Conservation (phyloP, 2,329 filamentous ascomycete species). For the Huntiella omanensis region DNA sequence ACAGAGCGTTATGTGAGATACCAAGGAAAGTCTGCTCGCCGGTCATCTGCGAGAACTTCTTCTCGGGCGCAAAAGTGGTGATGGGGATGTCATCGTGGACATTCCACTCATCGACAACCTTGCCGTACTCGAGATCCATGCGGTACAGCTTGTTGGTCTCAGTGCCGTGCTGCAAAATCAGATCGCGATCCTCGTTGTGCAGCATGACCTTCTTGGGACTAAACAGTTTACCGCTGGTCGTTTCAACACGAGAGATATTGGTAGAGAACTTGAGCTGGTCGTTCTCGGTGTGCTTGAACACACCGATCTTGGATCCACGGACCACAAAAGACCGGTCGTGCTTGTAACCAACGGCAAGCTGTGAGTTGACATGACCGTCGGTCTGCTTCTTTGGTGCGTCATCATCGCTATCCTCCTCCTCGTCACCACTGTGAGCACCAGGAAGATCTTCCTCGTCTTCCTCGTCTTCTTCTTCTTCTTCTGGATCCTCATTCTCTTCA, state of each 20-base stretch:
- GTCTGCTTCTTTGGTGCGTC: slow-evolving; percentile 48
- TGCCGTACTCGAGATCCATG: slow-evolving; percentile 96
- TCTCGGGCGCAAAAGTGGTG: slow-evolving; percentile 80
- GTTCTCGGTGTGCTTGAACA: slow-evolving; percentile 89
- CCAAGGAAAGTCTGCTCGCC: slow-evolving; percentile 88
- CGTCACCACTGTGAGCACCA: slow-evolving; percentile 53
- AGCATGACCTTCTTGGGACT: slow-evolving; percentile 95
- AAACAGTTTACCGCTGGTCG: slow-evolving; percentile 70
- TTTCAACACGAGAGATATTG: slow-evolving; percentile 90
- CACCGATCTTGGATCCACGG: slow-evolving; percentile 90
- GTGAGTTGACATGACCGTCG: slow-evolving; percentile 76
- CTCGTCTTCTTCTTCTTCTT: slow-evolving; percentile 30
- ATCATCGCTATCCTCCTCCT: slow-evolving; percentile 49
- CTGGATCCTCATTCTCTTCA: slow-evolving; percentile 23
- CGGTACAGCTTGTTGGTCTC: slow-evolving; percentile 85
- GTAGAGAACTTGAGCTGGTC: slow-evolving; percentile 92
- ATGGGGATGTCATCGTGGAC: slow-evolving; percentile 92
- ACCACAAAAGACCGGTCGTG: slow-evolving; percentile 95
- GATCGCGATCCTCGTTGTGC: slow-evolving; percentile 72
- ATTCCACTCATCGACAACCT: slow-evolving; percentile 97
- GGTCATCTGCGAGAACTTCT: slow-evolving; percentile 97
- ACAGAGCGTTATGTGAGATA: slow-evolving; percentile 80
- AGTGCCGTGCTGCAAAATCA: slow-evolving; percentile 67
- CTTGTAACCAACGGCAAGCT: slow-evolving; percentile 90
- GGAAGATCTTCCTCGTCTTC: slow-evolving; percentile 36